Conservation (phyloP, 345 rosid species). For the Raphanus raphanistrum region DNA sequence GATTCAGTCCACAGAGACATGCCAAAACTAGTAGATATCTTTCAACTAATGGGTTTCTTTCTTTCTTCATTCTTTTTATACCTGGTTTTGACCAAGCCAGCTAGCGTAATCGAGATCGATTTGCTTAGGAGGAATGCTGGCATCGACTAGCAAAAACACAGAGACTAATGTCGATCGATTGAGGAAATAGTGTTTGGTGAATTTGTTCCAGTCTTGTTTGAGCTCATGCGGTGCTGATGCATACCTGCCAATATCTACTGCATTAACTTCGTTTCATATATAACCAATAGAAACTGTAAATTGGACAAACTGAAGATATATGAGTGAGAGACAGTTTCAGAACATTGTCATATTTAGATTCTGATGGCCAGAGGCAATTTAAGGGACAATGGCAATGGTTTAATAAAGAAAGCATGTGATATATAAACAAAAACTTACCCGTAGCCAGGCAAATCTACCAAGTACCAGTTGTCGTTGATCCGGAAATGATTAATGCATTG, state of each 20-base stretch:
- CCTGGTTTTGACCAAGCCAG: conserved; percentile 98
- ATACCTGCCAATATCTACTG: conserved; percentile 49
- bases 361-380: background rate
- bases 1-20: conserved; percentile 3
- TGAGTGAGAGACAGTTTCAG: background rate
- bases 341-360: background rate
- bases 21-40: background rate
- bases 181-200: conserved; percentile 84
- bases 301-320: background rate
- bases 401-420: too few species aligned
- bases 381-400: background rate
- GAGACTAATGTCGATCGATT: conserved; percentile 80
- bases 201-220: conserved; percentile 73
- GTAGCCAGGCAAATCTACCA: conserved; percentile 98
- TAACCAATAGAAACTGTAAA: background rate
- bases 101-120: conserved; percentile 95
- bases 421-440: conserved; percentile 53
- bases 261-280: background rate
- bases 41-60: background rate
- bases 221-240: conserved; percentile 92
- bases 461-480: conserved; percentile 83
- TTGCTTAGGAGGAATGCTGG: conserved; percentile 84
- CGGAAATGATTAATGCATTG: conserved; percentile 97
- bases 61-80: conserved; percentile 25
- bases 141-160: conserved; percentile 89